Base-by-base conservation (phyloP, 345 rosid genomes). In the Turritis glabra region DNA sequence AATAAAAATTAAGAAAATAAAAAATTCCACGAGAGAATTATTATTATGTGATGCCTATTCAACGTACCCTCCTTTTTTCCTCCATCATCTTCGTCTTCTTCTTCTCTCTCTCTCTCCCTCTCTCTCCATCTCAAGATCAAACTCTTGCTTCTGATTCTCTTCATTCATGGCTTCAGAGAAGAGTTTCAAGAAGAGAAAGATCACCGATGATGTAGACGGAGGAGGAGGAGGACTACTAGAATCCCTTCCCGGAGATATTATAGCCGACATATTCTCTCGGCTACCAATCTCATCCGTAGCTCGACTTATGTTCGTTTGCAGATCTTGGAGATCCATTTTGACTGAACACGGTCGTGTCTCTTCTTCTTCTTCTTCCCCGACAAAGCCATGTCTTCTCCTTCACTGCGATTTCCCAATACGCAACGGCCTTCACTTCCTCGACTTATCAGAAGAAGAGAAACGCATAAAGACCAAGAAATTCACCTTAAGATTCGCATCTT, bases 181-280 rank as follows among this genome's bases (percentile, higher is more conserved):
- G 29, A 62, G 59, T 18, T 38, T 10, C n/a, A 69, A 75, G 26
- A 84, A 71, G 51, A 80, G 74, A 33, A 84, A 77, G 57, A 71
- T 41, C 64, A 72, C 40, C 19, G 72, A 77, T 64, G 76, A 75
- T 21, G 22, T 3, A 19, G 71, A 48, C 18, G 38, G 46, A 48
- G 58, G 22, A 64, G 57, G 65, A 46, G 75, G 41, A 65, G 64
- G 32, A 19, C 44, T 38, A 27, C 55, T 89, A 73, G 90, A 89
- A 26, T 43, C 46, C 50, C 88, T 89, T 21, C 97, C 97, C 1
- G 62, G 61, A 9, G 97, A 91, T 53, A 82, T 91, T 47, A 21
- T 81, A 10, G 17, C 82, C 8, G 91, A 88, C 58, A 89, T 91
- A 63, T 82, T 91, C 4, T 86, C 86, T 17, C 85, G 89, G 63